These are phyloP conservation scores for Macrocybe gigantea DNA, from an alignment of 768 basidiomycete genomes.

Conservation along the genomic window DNA sequence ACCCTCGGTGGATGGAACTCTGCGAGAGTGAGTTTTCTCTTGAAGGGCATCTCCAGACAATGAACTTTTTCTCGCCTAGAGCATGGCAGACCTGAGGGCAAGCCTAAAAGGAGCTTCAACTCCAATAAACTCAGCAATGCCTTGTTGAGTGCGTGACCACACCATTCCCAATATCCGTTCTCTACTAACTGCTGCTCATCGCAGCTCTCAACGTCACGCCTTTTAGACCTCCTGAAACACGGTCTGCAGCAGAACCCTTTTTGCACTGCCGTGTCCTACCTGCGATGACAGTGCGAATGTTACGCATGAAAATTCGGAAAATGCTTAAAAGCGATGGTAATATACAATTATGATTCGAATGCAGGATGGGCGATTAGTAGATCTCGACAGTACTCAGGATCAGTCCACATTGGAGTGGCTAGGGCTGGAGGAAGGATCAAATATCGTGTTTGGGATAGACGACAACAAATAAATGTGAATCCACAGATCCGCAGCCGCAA, in stretches of 20 bases:
- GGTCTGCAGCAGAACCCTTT: slow-evolving; percentile 18
- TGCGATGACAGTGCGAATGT: slow-evolving; percentile 58
- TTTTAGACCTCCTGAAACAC: neutral
- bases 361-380: slow-evolving; percentile 38
- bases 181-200: neutral
- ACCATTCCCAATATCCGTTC: neutral
- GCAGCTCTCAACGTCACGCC: no score
- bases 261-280: slow-evolving; percentile 51
- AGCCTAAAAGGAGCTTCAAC: slow-evolving; percentile 15
- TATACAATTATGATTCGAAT: slow-evolving; percentile 50
- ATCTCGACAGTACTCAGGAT: slow-evolving; percentile 44
- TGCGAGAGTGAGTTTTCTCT: slow-evolving; percentile 46
- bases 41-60: slow-evolving; percentile 4
- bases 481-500: no score
- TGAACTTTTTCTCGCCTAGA: slow-evolving; percentile 28
- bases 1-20: slow-evolving; percentile 63
- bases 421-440: slow-evolving; percentile 56
- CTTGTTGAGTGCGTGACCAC: slow-evolving; percentile 46
- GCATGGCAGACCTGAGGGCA: slow-evolving; percentile 47
- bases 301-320: slow-evolving; percentile 63
- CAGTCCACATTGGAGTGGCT: slow-evolving; percentile 60
- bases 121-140: slow-evolving; percentile 53
- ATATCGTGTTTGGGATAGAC: slow-evolving; percentile 26
- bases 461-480: slow-evolving; percentile 3
- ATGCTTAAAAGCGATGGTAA: slow-evolving; percentile 25